Conservation (phyloP, 768 basidiomycete genomes). For the Suillus subalutaceus region DNA sequence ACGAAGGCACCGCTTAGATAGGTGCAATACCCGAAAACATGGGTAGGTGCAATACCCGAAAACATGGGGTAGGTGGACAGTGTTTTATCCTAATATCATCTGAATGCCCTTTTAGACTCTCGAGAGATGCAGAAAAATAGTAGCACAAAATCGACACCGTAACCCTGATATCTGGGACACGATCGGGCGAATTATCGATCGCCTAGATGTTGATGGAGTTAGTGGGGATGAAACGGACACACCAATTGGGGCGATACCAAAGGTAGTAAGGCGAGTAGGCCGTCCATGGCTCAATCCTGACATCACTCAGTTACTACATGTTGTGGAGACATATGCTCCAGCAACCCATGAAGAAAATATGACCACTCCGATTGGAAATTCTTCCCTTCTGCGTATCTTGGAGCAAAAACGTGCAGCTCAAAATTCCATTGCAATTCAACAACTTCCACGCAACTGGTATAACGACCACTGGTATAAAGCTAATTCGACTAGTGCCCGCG, state of each 20-base stretch:
- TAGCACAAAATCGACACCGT: neutral
- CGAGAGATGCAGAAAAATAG: constrained; percentile 1
- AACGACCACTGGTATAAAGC: too few species aligned
- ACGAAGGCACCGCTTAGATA: neutral
- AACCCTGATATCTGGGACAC: constrained; percentile 7
- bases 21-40: too few species aligned
- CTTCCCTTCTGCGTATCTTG: too few species aligned
- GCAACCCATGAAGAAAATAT: too few species aligned
- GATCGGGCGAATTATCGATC: neutral
- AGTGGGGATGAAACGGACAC: constrained; percentile 13
- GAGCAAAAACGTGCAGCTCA: too few species aligned
- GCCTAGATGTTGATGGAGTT: constrained; percentile 11
- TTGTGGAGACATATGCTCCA: too few species aligned
- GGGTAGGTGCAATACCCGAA: neutral
- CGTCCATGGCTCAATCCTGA: neutral
- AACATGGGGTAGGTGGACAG: constrained; percentile 4
- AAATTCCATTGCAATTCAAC: too few species aligned
- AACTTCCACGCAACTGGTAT: too few species aligned
- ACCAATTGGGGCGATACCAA: neutral
- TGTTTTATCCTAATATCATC: neutral
- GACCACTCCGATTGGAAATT: too few species aligned
- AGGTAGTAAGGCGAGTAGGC: neutral
- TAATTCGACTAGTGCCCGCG: too few species aligned
- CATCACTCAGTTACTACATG: neutral
- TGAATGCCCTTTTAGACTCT: constrained; percentile 7